Evolutionary conservation across 225 moss, liverwort and hornwort species (phyloP), one percentile per base, ranked within the genome.

Genomic region (Bryum argenteum): DNA sequence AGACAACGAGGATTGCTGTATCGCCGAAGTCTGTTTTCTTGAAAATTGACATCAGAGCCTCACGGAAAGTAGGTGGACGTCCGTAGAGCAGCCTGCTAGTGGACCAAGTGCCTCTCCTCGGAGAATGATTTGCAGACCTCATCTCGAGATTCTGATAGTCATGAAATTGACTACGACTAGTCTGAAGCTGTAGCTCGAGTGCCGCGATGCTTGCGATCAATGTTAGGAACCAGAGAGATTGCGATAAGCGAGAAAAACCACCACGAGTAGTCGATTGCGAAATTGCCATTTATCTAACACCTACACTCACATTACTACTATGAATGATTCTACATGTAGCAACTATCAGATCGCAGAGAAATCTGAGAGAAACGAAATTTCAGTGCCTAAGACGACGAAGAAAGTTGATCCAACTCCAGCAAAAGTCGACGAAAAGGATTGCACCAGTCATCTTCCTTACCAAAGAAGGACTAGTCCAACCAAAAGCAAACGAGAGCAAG

Each of bases 1-100:
- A 70, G 3, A 90, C 84, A 20, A 85, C 73, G 11, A 83, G 77
- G 44, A 81, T 44, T 37, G 16, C 14, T 38, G 62, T n/a, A 10
- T 50, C 58, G 26, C 76, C 73, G 53, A 57, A 51, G 65, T 69
- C 65, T 18, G 23, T 37, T 57, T 66, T 58, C 59, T 71, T 80
- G 66, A 72, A 70, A 63, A 76, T 51, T 19, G 65, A 76, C 59
- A 1, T 79, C 18, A 53, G 26, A 5, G 20, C 24, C 61, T 68
- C 52, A 19, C 53, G 8, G 21, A 62, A 67, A 52, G 19, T 17
- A 75, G 64, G n/a, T 6, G 60, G 28, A 54, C 40, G 19, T 4
- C 21, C 14, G 47, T 28, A 24, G 62, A 63, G 69, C 63, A 63
- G 69, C 63, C 63, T 20, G 24, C 24, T 55, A 26, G 11, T 71